Evolutionary conservation across 2,329 filamentous ascomycete species (phyloP).

Genomic region (Fusarium denticulatum): DNA sequence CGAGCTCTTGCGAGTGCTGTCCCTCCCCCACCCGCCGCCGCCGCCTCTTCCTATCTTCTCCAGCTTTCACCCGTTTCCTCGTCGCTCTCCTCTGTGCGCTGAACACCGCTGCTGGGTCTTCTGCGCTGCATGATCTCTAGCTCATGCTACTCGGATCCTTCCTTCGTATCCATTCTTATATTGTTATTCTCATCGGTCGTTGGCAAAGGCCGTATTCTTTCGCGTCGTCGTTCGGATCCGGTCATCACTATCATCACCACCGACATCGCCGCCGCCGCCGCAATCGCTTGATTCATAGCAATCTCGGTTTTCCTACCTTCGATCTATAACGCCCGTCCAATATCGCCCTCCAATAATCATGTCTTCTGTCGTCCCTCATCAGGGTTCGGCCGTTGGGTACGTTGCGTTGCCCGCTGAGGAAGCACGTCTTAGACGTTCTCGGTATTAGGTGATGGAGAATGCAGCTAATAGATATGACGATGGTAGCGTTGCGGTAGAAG

Average conservation of each 20-base stretch:
- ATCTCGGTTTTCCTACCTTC: background rate
- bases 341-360: background rate
- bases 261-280: background rate
- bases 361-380: conserved; percentile 15
- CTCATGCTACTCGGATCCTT: background rate
- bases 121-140: background rate
- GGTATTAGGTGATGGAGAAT: background rate
- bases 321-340: background rate
- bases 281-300: background rate
- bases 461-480: conserved; percentile 11
- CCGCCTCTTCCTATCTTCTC: background rate
- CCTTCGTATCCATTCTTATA: background rate
- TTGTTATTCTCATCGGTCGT: conserved; percentile 6
- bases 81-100: background rate
- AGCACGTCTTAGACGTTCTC: background rate
- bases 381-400: conserved; percentile 23
- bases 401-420: background rate
- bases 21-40: background rate
- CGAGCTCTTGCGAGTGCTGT: background rate
- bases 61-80: background rate
- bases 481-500: background rate
- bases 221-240: background rate
- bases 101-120: background rate
- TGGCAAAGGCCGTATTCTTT: background rate
- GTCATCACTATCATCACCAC: background rate